Conservation (phyloP, 345 rosid species). For the Eucalyptus albens region DNA sequence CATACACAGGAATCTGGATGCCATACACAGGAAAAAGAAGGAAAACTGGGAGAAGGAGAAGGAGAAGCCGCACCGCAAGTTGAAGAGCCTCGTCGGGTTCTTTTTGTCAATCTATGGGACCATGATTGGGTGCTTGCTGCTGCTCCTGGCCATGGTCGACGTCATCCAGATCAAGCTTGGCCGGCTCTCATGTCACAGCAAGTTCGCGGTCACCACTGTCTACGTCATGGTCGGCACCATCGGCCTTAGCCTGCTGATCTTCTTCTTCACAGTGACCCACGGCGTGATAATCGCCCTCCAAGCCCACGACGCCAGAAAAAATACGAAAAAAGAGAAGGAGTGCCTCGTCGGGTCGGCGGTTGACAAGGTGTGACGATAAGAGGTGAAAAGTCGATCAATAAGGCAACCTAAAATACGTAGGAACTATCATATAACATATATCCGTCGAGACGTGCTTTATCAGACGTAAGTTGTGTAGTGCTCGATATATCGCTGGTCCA, state of each 20-base stretch:
- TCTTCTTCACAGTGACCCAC: not conserved
- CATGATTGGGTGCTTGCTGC: not conserved
- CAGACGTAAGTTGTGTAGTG: not conserved
- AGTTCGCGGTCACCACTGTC: not conserved
- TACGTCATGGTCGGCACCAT: not conserved
- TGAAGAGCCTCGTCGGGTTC: not conserved
- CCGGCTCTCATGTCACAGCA: not conserved
- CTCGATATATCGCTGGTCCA: not conserved
- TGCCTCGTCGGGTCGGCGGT: not conserved
- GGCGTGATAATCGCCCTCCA: not conserved
- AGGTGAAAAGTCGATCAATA: not conserved
- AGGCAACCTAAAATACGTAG: not conserved
- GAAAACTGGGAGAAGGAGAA: accelerated
- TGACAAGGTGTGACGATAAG: not conserved
- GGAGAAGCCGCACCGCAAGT: not conserved
- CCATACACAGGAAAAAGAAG: accelerated
- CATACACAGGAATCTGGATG: accelerated
- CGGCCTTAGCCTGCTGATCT: not conserved
- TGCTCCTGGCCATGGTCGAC: not conserved
- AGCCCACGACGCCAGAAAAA: not conserved
- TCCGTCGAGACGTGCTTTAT: not conserved
- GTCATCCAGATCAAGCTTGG: constrained; percentile 1
- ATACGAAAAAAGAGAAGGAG: too few species aligned
- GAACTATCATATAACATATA: not conserved
- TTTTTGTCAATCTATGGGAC: not conserved